A percentile compares a stretch with the other conserved stretches of the same genome.
Conservation (phyloP, 1,284 basidiomycete species). For the Uromyces viciae-fabae region DNA sequence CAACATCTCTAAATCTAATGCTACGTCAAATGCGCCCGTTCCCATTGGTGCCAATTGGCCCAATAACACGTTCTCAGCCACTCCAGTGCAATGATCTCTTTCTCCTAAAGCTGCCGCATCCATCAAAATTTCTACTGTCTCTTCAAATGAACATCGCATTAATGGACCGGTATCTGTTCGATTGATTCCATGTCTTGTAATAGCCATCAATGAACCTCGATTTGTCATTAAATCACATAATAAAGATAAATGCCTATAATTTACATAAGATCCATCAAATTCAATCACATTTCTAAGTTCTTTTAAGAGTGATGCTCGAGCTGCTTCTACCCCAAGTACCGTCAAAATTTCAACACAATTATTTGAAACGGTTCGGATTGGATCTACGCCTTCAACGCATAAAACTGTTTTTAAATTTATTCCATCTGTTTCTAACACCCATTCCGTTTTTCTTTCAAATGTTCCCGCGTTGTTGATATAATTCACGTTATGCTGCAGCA, state of each 20-base stretch:
- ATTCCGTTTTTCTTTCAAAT: slow-evolving; percentile 64
- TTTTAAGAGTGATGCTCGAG: slow-evolving; percentile 84
- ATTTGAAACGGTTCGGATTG: slow-evolving; percentile 88
- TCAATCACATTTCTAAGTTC: slow-evolving; percentile 92
- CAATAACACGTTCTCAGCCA: slow-evolving; percentile 97
- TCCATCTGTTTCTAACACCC: slow-evolving; percentile 96
- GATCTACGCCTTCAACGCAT: slow-evolving; percentile 91
- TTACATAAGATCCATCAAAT: slow-evolving; percentile 99
- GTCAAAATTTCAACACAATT: slow-evolving; percentile 93
- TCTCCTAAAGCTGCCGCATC: slow-evolving; percentile 97
- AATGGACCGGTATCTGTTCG: slow-evolving; percentile 92
- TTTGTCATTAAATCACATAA: slow-evolving; percentile 99
- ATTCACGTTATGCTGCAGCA: slow-evolving; percentile 77
- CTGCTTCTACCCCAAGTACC: slow-evolving; percentile 97
- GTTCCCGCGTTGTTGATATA: slow-evolving; percentile 61
- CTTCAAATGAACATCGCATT: slow-evolving; percentile 98
- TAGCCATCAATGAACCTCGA: slow-evolving; percentile 91
- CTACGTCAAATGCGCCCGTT: slow-evolving; percentile 89
- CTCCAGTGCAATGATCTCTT: slow-evolving; percentile 94
- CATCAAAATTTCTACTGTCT: slow-evolving; percentile 98
- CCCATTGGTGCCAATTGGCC: slow-evolving; percentile 99
- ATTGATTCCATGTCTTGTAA: slow-evolving; percentile 99
- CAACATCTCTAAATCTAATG: slow-evolving; percentile 94
- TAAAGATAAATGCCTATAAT: slow-evolving; percentile 92
- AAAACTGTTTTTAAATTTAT: slow-evolving; percentile 90